Base-by-base conservation (phyloP, 352 stramenopile genomes). In the Phytophthora colocasiae region DNA sequence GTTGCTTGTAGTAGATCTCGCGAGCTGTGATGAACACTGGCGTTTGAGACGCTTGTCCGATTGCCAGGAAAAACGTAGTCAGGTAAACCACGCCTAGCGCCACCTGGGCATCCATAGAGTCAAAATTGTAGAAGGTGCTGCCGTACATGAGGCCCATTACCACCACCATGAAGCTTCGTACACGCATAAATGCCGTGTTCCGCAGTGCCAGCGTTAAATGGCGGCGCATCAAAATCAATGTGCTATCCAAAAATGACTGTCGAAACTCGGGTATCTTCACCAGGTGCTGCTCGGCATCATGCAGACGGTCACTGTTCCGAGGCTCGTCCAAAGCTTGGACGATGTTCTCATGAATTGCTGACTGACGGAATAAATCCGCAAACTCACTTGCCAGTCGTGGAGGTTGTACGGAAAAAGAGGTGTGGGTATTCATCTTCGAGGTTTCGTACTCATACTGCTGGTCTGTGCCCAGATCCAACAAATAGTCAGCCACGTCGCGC, bases 1-100 rank as follows among this genome's bases (percentile, higher is more conserved):
- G 78, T 10, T 94, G 85, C 58, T 90, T 92, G 71, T 92, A 90
- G 73, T 83, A 94, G 27, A 83, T 58, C 10, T 58, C 69, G 2
- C 66, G 73, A 3, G 62, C 60, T 14, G 83, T 69, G 58, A 92
- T 80, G 43, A 93, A 81, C 6, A 68, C 73, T 26, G 86, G 83
- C 5, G 94, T 71, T 34, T 85, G 75, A 1, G 83, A 57, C 32
- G 88, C 81, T 10, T 80, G 73, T 22, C 81, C 77, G 24, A 95
- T 27, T 5, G 72, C 69, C 12, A 88, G 63, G 39, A 89, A 93
- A 47, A 96, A 80, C n/a, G 89, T 71, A 17, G 69, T 75, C 46
- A 87, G 71, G 61, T 90, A 95, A 4, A 94, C 39, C 24, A 92
- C 68, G 32, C 89, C 84, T 27, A 92, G 64, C 11, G 84, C 31